Percentiles rank a stretch among this genome's conserved stretches.
Evolutionary conservation across 345 rosid genomes (phyloP).

Genomic region (Pelargonium nanum): DNA sequence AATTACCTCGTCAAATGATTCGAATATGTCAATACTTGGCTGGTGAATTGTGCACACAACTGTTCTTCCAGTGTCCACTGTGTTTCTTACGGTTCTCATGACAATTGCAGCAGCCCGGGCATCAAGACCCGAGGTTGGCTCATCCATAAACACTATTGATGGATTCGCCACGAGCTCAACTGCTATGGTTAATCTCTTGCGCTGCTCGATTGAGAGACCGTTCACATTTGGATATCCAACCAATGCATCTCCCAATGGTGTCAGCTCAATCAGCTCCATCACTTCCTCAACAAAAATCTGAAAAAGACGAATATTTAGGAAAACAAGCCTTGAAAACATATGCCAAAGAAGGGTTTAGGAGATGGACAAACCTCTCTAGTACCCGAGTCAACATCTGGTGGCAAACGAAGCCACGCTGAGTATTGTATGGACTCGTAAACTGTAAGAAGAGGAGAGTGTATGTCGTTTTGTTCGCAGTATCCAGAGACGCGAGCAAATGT

Average conservation of each 20-base stretch:
- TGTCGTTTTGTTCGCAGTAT: constrained; percentile 17
- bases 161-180: constrained; percentile 22
- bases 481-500: constrained; percentile 11
- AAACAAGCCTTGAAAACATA: background rate
- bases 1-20: constrained; percentile 14
- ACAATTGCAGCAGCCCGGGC: constrained; percentile 22
- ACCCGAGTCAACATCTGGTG: constrained; percentile 3
- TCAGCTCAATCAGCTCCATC: no score
- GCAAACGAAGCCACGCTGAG: constrained; percentile 17
- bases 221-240: constrained; percentile 13
- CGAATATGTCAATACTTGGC: no score
- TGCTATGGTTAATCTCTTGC: constrained; percentile 19
- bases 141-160: constrained; percentile 21
- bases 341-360: background rate
- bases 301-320: background rate
- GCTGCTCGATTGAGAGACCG: constrained; percentile 19
- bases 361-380: constrained; percentile 11
- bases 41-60: no score
- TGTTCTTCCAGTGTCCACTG: no score
- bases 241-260: constrained; percentile 11
- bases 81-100: constrained; percentile 16
- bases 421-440: constrained; percentile 16
- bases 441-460: constrained; percentile 15
- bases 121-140: constrained; percentile 23
- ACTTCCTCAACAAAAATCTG: constrained; percentile 15